These are phyloP conservation scores for Amphibolis antarctica DNA, from an alignment of 106 monocot species.

Conservation along the genomic window DNA sequence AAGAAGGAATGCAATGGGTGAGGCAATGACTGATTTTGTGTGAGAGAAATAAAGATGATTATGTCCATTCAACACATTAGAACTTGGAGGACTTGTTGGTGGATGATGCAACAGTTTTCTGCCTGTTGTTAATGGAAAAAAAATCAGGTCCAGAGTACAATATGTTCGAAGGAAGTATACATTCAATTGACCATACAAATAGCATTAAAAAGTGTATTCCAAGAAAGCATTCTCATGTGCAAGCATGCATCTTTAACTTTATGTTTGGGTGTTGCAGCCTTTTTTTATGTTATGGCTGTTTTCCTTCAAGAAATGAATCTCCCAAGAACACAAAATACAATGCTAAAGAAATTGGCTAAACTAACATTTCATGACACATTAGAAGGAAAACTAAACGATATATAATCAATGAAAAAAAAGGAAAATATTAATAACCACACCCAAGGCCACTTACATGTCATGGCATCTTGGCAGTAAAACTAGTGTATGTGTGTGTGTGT, in stretches of 20 bases:
- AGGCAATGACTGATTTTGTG: conserved; percentile 1
- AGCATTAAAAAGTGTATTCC: too few relatives aligned
- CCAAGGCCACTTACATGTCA: not conserved
- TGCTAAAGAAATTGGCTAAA: not conserved
- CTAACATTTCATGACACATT: not conserved
- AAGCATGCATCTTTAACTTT: too few relatives aligned
- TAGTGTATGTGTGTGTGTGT: too few relatives aligned
- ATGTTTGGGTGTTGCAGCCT: too few relatives aligned
- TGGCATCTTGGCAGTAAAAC: too few relatives aligned
- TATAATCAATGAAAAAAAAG: not conserved
- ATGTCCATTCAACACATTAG: not conserved
- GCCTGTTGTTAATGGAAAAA: not conserved
- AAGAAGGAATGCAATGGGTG: conserved; percentile 12
- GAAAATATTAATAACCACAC: not conserved
- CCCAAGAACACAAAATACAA: not conserved
- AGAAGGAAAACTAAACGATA: too few relatives aligned
- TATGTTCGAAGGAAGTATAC: not conserved
- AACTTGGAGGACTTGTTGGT: not conserved
- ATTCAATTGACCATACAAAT: too few relatives aligned
- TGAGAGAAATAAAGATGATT: not conserved
- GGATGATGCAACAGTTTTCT: not conserved
- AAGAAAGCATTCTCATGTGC: too few relatives aligned
- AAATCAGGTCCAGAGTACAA: not conserved
- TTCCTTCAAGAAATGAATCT: not conserved
- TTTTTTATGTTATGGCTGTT: not conserved